Percentiles rank a stretch among this genome's conserved stretches.
phyloP scores from a whole-genome alignment of 2,329 filamentous ascomycete genomes.

The Aspergillus pseudoviridinutans region DNA sequence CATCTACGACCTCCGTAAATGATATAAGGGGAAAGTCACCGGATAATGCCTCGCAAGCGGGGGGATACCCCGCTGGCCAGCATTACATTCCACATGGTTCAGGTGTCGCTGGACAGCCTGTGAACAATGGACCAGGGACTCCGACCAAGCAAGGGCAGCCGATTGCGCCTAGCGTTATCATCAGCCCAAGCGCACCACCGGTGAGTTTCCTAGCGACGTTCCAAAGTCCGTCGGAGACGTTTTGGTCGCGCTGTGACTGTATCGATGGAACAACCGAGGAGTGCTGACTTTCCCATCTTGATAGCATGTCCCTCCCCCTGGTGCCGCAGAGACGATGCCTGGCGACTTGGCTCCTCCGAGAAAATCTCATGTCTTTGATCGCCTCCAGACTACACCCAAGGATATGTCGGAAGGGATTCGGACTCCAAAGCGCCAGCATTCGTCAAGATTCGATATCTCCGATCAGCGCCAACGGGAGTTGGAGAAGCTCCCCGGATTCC shows the following conservation, averaged over 20 bases:
- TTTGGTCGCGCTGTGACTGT: neutral
- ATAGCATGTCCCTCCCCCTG: conserved; percentile 87
- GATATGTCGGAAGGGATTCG: conserved; percentile 93
- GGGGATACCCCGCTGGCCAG: conserved; percentile 30
- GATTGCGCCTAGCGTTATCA: conserved; percentile 81
- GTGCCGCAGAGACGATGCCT: conserved; percentile 95
- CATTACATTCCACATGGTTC: conserved; percentile 37
- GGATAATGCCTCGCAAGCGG: conserved; percentile 34
- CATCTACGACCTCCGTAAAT: conserved; percentile 81
- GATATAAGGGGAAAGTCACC: conserved; percentile 77
- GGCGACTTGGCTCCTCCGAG: conserved; percentile 94
- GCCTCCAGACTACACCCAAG: conserved; percentile 88
- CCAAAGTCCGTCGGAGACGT: neutral
- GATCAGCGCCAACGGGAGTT: conserved; percentile 83
- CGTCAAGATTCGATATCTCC: conserved; percentile 95
- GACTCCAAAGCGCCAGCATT: conserved; percentile 94
- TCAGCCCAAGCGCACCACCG: conserved; percentile 90
- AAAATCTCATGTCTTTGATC: conserved; percentile 85
- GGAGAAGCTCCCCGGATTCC: conserved; percentile 95
- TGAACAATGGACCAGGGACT: conserved; percentile 54
- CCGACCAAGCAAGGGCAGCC: conserved; percentile 59
- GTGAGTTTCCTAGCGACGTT: conserved; percentile 47
- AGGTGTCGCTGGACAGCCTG: conserved; percentile 29
- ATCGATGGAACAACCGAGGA: neutral
- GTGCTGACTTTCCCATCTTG: neutral